These are phyloP conservation scores for Casuarina equisetifolia DNA, from an alignment of 306 rosid genomes.

Conservation along the genomic window DNA sequence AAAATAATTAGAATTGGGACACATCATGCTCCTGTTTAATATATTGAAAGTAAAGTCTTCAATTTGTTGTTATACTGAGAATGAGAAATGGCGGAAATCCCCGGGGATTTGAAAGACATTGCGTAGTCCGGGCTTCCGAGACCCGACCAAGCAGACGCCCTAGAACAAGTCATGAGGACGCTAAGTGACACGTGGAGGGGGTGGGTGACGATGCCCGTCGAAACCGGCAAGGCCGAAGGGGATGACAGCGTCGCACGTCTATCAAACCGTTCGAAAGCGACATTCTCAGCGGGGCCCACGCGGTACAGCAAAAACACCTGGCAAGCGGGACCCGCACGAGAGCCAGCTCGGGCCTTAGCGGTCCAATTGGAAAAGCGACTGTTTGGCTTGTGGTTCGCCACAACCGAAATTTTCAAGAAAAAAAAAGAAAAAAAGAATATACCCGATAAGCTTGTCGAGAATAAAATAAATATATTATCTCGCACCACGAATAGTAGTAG, in stretches of 20 bases:
- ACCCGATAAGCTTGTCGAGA: not conserved
- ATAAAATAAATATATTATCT: not conserved
- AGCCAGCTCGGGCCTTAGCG: not conserved
- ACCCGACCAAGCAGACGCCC: not conserved
- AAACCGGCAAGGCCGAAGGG: slow-evolving; percentile 7
- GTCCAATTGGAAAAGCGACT: slow-evolving; percentile 20
- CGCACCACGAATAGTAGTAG: not conserved
- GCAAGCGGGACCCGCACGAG: slow-evolving; percentile 26
- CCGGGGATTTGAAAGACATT: no score
- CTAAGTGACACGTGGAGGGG: slow-evolving; percentile 25
- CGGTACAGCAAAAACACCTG: slow-evolving; percentile 18
- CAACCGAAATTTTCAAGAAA: no score
- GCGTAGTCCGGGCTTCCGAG: no score
- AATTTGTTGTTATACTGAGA: no score
- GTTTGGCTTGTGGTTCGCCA: not conserved
- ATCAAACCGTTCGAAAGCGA: slow-evolving; percentile 27
- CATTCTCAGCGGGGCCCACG: slow-evolving; percentile 18
- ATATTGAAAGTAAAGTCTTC: no score
- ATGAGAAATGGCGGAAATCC: no score
- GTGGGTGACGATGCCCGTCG: slow-evolving; percentile 7
- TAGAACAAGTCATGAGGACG: not conserved
- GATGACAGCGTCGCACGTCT: slow-evolving; percentile 23
- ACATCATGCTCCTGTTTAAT: no score
- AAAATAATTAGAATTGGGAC: no score
- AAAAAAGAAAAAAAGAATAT: not conserved